Base-by-base conservation (phyloP, 2,329 filamentous ascomycete species). In the Colletotrichum kahawae region DNA sequence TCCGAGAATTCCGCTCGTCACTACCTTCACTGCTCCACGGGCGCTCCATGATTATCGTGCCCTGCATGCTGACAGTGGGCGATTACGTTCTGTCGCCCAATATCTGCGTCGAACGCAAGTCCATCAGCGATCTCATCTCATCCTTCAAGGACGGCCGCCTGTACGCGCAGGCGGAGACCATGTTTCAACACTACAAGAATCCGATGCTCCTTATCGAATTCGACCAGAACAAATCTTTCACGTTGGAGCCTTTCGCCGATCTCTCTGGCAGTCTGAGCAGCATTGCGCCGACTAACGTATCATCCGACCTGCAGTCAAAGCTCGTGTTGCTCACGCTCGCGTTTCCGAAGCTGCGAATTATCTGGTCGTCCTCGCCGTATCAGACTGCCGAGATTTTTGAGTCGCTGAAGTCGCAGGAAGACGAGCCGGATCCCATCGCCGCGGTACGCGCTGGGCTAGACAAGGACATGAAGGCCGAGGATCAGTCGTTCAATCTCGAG, bases 301-400 rank as follows among this genome's bases (percentile, higher is more conserved):
- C 86, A 10, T 93, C 93, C 43, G 97, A 98, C 81, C 88, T 98
- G 36, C 97, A 99, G 83, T 93, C 94, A 77, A 97, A 98, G 84
- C 89, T 99, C 60, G 97, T 98, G 14, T 92, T 98, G 59, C 90
- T 99, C 24, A 98, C 96, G 0, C 90, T 99, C 7, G 95, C 96
- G 0, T 99, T 98, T 80, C 97, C 97, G 0, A 92, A 92, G 27
- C 89, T 99, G 64, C 93, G 95, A 78, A 94, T 99, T 79, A 95
- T 99, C 79, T 99, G 97, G 97, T 97, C 94, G 10, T 95, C 92
- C 10, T 95, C 93, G 13, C 96, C 97, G 0, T 98, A 98, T 82
- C 96, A 99, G 83, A 98, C 97, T 1, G 97, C 97, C 2, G 96
- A 98, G 86, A 98, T 99, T 77, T 98, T 99, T 82, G 93, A 96